Base-by-base conservation (phyloP, 2,329 filamentous ascomycete species). In the Verruconis gallopava region DNA sequence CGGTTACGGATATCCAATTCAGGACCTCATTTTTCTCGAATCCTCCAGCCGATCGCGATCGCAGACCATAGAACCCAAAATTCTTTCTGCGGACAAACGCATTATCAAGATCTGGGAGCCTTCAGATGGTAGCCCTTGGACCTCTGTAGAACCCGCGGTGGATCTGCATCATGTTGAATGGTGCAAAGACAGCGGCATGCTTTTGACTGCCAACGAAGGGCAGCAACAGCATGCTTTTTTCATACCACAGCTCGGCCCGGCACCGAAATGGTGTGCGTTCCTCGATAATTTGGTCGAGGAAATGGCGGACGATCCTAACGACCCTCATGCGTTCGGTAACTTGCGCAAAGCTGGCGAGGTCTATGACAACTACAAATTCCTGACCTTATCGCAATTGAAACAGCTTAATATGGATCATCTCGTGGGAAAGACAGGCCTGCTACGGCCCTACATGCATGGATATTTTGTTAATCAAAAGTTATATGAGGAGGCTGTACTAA, bases 281-380 rank as follows among this genome's bases (percentile, higher is more conserved):
- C 67, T 98, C 47, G 93, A 98, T 63, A 95, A 93, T 54, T 77
- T 98, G 54, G 91, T 96, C 6, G 91, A 98, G 65, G 93, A 98
- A 62, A 95, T 98, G 85, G 89, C 89, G 5, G 89, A 96, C 57
- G 75, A 79, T 51, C 68, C 69, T 5, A 73, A 76, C 51, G 77
- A 81, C 53, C 77, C 77, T 4, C 71, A 73, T 44, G 63, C 67
- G 2, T 71, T 63, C 51, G 62, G 60, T 33, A 55, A 60, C n/a
- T 38, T 45, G 21, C 51, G 81, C 56, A 68, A 72, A 21, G 72
- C 69, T 46, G 81, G 80, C 21, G 80, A 91, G 52, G 85, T 91
- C 6, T 98, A 98, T 67, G 91, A 98, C 64, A 96, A 98, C 63
- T 96, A 89, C 75, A 98, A 96, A 64, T 98, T 98, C 74, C 69